A percentile compares a stretch with the other conserved stretches of the same genome.
phyloP scores from a whole-genome alignment of 2,329 filamentous ascomycete species.

The Talaromyces pinophilus region DNA sequence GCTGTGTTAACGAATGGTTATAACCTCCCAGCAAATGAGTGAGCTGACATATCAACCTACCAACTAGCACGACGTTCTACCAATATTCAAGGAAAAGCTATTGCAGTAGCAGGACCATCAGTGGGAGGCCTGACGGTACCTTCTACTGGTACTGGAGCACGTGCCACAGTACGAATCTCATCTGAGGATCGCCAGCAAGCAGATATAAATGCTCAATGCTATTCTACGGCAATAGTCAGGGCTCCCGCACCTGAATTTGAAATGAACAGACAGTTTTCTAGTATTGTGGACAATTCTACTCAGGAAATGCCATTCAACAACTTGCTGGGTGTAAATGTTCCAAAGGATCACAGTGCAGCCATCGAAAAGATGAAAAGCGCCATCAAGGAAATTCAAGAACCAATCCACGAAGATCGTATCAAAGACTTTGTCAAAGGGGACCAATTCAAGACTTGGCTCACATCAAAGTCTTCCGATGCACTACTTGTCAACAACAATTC shows the following conservation, averaged over 20 bases:
- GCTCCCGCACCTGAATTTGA: neutral
- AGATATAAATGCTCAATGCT: neutral
- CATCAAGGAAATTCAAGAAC: neutral
- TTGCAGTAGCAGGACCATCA: neutral
- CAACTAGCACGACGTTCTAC: neutral
- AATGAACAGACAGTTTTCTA: neutral
- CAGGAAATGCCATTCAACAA: neutral
- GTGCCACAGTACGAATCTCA: neutral
- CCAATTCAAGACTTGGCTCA: neutral
- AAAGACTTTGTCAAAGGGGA: neutral
- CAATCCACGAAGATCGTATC: neutral
- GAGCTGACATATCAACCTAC: neutral
- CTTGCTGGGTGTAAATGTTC: neutral
- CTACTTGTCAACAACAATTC: neutral
- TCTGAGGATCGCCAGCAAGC: neutral
- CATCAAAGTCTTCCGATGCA: neutral
- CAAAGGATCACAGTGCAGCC: neutral
- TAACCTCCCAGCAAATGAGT: neutral
- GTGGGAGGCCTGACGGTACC: neutral
- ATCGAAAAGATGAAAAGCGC: neutral
- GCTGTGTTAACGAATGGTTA: neutral
- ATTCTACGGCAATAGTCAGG: neutral
- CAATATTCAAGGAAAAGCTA: neutral
- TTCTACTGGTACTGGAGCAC: neutral
- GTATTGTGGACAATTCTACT: neutral